Conservation (phyloP, 2,329 filamentous ascomycete genomes). For the Fusarium poae region DNA sequence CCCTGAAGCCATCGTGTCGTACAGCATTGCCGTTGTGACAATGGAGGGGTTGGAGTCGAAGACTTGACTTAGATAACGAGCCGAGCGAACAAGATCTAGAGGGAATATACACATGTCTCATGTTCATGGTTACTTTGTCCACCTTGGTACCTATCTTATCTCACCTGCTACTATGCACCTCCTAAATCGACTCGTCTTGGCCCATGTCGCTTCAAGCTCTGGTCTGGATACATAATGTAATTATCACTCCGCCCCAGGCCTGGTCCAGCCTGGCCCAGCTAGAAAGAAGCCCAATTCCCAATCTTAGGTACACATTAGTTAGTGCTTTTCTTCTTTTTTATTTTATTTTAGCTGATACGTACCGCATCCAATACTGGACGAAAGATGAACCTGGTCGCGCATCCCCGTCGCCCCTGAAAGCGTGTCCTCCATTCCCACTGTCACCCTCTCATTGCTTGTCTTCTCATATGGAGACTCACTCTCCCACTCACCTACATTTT, state of each 20-base stretch:
- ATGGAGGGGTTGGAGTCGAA: conserved; percentile 4
- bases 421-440: conserved; percentile 39
- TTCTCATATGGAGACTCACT: conserved; percentile 29
- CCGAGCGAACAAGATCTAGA: conserved; percentile 2
- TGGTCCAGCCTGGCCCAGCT: conserved; percentile 3
- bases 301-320: conserved; percentile 23
- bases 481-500: conserved; percentile 29
- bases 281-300: conserved; percentile 35
- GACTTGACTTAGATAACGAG: conserved; percentile 5
- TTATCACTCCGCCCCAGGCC: conserved; percentile 31
- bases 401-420: conserved; percentile 45
- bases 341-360: conserved; percentile 16
- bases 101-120: conserved; percentile 13
- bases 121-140: conserved; percentile 19
- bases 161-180: conserved; percentile 1
- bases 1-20: conserved; percentile 20
- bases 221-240: background rate
- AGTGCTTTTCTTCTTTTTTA: conserved; percentile 31
- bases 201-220: conserved; percentile 38
- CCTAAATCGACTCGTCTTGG: conserved; percentile 22
- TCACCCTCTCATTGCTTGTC: conserved; percentile 40
- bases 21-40: conserved; percentile 14
- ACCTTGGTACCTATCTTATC: conserved; percentile 1
- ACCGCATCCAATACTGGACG: conserved; percentile 19
- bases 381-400: conserved; percentile 40